Evolutionary conservation across 192 early-diverging fungal species (phyloP).

Genomic region (Chytriomyces confervae): DNA sequence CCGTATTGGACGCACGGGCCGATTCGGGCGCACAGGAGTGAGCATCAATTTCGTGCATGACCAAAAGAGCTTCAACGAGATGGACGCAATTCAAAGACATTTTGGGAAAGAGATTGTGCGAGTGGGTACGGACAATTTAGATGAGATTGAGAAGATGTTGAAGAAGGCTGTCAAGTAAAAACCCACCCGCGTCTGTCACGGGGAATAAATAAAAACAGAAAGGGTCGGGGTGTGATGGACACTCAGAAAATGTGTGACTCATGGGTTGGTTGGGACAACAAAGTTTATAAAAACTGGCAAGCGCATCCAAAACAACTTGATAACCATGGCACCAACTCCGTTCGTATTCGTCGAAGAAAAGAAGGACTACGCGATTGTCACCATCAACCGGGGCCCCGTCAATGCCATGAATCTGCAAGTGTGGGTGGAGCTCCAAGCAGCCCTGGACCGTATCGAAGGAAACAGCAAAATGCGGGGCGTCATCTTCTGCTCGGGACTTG

Average conservation of each 20-base stretch:
- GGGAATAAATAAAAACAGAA: no score
- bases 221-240: no score
- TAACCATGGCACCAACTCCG: slow-evolving; percentile 5
- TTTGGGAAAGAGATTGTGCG: slow-evolving; percentile 80
- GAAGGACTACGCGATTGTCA: slow-evolving; percentile 33
- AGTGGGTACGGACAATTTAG: slow-evolving; percentile 83
- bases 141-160: slow-evolving; percentile 83
- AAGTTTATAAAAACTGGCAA: no score
- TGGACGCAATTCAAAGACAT: slow-evolving; percentile 82
- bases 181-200: no score
- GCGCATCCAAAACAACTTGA: background rate
- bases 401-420: slow-evolving; percentile 31
- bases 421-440: slow-evolving; percentile 44
- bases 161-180: slow-evolving; percentile 69
- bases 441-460: slow-evolving; percentile 41
- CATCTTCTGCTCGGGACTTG: slow-evolving; percentile 50
- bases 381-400: slow-evolving; percentile 22
- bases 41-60: slow-evolving; percentile 96
- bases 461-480: slow-evolving; percentile 43
- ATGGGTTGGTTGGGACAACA: no score
- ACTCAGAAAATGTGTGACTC: no score
- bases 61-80: slow-evolving; percentile 70
- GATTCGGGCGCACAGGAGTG: slow-evolving; percentile 94
- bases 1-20: slow-evolving; percentile 96
- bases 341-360: slow-evolving; percentile 11